phyloP scores from a whole-genome alignment of 192 early-diverging fungal genomes.

The Umbelopsis sp. region DNA sequence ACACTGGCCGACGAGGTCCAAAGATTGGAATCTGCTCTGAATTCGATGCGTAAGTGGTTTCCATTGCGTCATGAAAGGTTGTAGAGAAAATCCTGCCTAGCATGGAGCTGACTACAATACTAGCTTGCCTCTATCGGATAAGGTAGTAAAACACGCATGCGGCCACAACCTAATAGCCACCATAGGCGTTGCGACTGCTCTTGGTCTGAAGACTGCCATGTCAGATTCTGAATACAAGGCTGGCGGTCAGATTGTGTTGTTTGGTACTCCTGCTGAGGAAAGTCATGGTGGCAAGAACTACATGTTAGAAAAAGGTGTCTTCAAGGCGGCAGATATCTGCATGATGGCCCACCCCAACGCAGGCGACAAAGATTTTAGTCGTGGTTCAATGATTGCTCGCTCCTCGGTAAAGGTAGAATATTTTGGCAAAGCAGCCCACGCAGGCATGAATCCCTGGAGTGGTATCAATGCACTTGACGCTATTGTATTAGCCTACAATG shows the following conservation, averaged over 20 bases:
- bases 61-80: neutral
- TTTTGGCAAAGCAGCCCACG: constrained; percentile 66
- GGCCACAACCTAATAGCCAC: constrained; percentile 82
- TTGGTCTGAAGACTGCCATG: constrained; percentile 46
- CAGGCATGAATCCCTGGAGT: constrained; percentile 66
- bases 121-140: constrained; percentile 38
- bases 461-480: constrained; percentile 80
- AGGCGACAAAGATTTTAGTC: constrained; percentile 32
- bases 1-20: constrained; percentile 42
- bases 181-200: constrained; percentile 62
- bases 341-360: constrained; percentile 76
- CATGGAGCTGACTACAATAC: neutral
- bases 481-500: constrained; percentile 57
- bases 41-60: constrained; percentile 54
- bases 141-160: constrained; percentile 56
- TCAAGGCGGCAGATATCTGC: constrained; percentile 59
- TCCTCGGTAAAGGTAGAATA: constrained; percentile 44
- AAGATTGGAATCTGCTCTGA: constrained; percentile 63
- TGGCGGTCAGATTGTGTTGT: constrained; percentile 57
- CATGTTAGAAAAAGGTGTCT: constrained; percentile 63
- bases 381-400: constrained; percentile 50
- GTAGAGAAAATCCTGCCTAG: no score
- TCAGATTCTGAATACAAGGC: constrained; percentile 33
- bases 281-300: constrained; percentile 67
- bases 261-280: constrained; percentile 76